Evolutionary conservation across 768 basidiomycete genomes (phyloP), one percentile per base, ranked within the genome.

Genomic region (Lactarius sp.): DNA sequence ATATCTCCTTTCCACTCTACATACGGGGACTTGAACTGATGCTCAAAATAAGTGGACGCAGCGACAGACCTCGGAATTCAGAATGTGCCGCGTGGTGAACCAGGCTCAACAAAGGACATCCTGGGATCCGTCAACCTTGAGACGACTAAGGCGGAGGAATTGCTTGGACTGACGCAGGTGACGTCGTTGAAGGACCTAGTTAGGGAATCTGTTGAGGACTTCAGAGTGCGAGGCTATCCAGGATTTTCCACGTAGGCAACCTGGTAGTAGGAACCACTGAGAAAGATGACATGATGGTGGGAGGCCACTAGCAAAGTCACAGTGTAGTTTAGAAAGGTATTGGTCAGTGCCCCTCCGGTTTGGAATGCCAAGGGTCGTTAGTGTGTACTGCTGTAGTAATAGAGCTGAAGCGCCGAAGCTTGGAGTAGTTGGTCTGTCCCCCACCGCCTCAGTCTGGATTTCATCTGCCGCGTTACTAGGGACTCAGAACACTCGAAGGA

Each of bases 151-250:
- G 54, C 54, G 4, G 59, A 56, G 22, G 49, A 65, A 3, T 18
- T 60, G 34, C 54, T 65, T 12, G 64, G 54, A 14, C 31, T 65
- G 49, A 60, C 46, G 8, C 18, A 41, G 22, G 34, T 18, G 3
- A 52, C 34, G 6, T 10, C 54, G 31, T 18, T 64, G 22, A 60
- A 44, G n/a, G 63, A 64, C 20, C 4, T 60, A 6, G 27, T 64
- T 12, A 49, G 53, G 13, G 59, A 65, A 33, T 51, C 59, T 8
- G 58, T 51, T 1, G 53, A 51, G n/a, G 63, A 60, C 27, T 60
- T 65, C 31, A 60, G 46, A 50, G 49, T 33, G 18, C 59, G 64
- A n/a, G 59, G 64, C 6, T 60, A 64, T 56, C 59, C 59, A 1
- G 62, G 62, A 22, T 64, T 64, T 36, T 14, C 37, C 3, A 37